These are phyloP conservation scores for Tulasnella sp. DNA, from an alignment of 768 basidiomycete genomes.

Conservation along the genomic window DNA sequence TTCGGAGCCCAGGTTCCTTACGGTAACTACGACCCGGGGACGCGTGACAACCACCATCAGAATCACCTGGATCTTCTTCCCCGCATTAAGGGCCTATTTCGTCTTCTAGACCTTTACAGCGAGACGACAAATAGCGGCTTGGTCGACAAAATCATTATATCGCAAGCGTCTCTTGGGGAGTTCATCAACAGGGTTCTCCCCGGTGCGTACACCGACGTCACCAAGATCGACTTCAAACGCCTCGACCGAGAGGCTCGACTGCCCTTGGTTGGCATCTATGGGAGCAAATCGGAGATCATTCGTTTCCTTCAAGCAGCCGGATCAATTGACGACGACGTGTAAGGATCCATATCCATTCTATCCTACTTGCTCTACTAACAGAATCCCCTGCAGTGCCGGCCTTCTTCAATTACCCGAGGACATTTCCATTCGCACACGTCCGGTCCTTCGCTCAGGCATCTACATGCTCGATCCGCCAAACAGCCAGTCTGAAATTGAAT, in stretches of 20 bases:
- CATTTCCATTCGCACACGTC: neutral
- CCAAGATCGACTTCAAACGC: constrained; percentile 52
- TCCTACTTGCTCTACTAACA: neutral
- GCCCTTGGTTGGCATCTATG: constrained; percentile 56
- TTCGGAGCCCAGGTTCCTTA: neutral
- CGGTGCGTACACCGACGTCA: constrained; percentile 51
- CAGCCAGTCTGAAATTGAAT: constrained; percentile 20
- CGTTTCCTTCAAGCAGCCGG: constrained; percentile 42
- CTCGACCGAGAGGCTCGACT: constrained; percentile 45
- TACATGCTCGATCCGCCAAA: neutral
- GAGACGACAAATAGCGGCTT: constrained; percentile 51
- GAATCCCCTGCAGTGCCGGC: neutral
- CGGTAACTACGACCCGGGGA: neutral
- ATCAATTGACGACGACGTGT: constrained; percentile 43
- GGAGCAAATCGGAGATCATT: constrained; percentile 50
- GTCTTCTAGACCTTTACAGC: constrained; percentile 51
- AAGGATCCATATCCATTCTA: constrained; percentile 30
- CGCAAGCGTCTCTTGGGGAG: constrained; percentile 46
- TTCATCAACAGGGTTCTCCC: constrained; percentile 50
- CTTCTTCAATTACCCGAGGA: constrained; percentile 8
- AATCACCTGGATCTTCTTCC: constrained; percentile 19
- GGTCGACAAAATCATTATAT: constrained; percentile 64
- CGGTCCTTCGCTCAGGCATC: constrained; percentile 20
- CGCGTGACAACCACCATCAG: neutral
- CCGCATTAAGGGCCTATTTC: constrained; percentile 47